Percentiles rank a stretch among this genome's conserved stretches.
Conservation (phyloP, 176 grass and related monocot species). For the Dactylis glomerata region DNA sequence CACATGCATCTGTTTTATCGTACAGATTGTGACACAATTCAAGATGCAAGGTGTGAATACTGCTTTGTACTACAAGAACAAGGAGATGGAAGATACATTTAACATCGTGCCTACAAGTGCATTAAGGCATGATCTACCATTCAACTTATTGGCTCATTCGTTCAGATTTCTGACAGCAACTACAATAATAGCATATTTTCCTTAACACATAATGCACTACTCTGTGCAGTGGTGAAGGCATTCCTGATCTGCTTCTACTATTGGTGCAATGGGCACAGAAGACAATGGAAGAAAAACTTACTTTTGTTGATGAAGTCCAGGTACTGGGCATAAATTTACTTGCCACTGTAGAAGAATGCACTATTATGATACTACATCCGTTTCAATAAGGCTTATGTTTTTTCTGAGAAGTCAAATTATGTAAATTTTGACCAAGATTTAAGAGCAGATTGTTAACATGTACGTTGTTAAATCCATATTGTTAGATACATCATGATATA, state of each 20-base stretch:
- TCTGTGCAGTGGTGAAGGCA: constrained; percentile 78
- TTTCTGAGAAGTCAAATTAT: no score
- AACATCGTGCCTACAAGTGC: constrained; percentile 99
- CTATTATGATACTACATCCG: constrained; percentile 25
- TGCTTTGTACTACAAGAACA: constrained; percentile 95
- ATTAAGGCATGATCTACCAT: constrained; percentile 50
- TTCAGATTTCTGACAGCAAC: constrained; percentile 4
- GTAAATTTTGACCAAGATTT: no score
- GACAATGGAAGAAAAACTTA: constrained; percentile 91
- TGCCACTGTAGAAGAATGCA: not conserved
- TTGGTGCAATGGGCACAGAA: constrained; percentile 94
- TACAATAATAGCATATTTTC: constrained; percentile 21
- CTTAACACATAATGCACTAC: not conserved
- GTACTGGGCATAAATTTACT: constrained; percentile 33
- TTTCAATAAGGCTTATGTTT: no score
- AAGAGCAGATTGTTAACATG: no score
- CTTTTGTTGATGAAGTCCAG: constrained; percentile 93
- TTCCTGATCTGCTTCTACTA: constrained; percentile 88
- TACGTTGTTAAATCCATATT: no score
- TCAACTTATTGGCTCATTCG: not conserved
- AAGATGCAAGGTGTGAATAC: constrained; percentile 97
- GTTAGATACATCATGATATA: no score
- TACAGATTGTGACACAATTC: constrained; percentile 81
- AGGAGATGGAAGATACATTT: constrained; percentile 83
- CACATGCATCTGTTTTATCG: constrained; percentile 8